These are phyloP conservation scores for Cutaneotrichosporon dermatis DNA, from an alignment of 1,284 basidiomycete species.

Conservation along the genomic window DNA sequence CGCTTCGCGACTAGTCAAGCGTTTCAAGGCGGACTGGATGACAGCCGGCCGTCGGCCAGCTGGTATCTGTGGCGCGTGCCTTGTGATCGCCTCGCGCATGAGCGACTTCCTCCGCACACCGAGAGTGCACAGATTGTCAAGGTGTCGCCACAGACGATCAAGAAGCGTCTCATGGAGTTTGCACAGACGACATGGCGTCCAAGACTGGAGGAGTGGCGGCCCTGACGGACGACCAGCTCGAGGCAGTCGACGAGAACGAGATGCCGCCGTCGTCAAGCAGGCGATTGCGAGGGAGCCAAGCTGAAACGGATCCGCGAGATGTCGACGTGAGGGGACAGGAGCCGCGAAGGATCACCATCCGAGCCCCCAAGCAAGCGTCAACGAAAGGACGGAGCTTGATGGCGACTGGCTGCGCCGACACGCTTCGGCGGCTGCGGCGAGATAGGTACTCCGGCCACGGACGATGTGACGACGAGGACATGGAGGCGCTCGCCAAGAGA, in stretches of 20 bases:
- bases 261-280: constrained; percentile 40
- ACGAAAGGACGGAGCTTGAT: neutral
- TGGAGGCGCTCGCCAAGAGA: constrained; percentile 48
- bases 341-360: no score
- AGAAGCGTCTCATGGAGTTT: constrained; percentile 95
- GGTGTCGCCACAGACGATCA: constrained; percentile 89
- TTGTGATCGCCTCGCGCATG: constrained; percentile 95
- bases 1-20: constrained; percentile 85
- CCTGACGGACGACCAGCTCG: constrained; percentile 59
- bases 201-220: constrained; percentile 93
- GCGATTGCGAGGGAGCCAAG: constrained; percentile 28
- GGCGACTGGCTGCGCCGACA: constrained; percentile 5
- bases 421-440: neutral
- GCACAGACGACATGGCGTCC: constrained; percentile 79
- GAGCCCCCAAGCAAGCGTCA: no score
- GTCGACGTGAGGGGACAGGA: no score
- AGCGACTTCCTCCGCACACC: constrained; percentile 91
- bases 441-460: neutral
- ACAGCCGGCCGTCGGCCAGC: constrained; percentile 89
- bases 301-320: no score
- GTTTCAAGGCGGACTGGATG: constrained; percentile 98
- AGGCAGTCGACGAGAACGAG: constrained; percentile 39
- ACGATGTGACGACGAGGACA: constrained; percentile 29
- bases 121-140: constrained; percentile 98
- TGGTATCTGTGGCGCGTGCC: constrained; percentile 93